phyloP scores from a whole-genome alignment of 345 rosid species.

The Dipteronia dyeriana region DNA sequence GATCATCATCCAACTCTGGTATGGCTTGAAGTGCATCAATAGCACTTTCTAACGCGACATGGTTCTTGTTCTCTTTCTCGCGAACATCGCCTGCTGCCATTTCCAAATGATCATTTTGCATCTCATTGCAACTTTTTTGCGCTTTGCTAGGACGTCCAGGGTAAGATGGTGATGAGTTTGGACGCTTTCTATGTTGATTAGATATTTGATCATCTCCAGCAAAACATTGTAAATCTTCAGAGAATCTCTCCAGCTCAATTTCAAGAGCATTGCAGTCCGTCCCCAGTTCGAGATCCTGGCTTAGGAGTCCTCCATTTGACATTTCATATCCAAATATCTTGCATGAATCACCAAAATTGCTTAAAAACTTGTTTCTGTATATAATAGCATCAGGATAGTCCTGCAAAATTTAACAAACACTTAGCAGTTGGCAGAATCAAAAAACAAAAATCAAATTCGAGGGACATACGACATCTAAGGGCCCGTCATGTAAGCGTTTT shows the following conservation, averaged over 20 bases:
- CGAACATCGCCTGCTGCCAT: constrained; percentile 31
- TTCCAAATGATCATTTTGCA: constrained; percentile 29
- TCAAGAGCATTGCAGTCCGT: constrained; percentile 28
- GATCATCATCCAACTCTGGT: constrained; percentile 68
- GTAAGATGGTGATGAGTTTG: constrained; percentile 19
- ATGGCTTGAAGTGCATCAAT: constrained; percentile 67
- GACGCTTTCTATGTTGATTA: constrained; percentile 48
- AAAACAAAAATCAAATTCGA: not conserved
- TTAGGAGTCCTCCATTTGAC: constrained; percentile 25
- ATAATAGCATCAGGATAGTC: constrained; percentile 56
- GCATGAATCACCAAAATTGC: constrained; percentile 47
- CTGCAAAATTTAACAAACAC: constrained; percentile 44
- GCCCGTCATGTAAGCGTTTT: too few relatives aligned
- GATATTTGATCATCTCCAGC: constrained; percentile 23
- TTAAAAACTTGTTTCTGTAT: constrained; percentile 50
- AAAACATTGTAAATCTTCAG: constrained; percentile 20
- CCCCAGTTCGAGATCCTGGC: constrained; percentile 33
- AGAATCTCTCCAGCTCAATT: constrained; percentile 31
- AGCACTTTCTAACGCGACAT: constrained; percentile 40
- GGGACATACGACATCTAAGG: not conserved
- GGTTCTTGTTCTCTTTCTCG: constrained; percentile 27
- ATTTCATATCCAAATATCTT: constrained; percentile 46
- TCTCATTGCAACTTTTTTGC: constrained; percentile 41
- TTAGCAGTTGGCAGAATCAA: not conserved
- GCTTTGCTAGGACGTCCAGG: constrained; percentile 35